Evolutionary conservation across 371 early-diverging fungal species (phyloP), one percentile per base, ranked within the genome.

Genomic region (Mortierella sp.): DNA sequence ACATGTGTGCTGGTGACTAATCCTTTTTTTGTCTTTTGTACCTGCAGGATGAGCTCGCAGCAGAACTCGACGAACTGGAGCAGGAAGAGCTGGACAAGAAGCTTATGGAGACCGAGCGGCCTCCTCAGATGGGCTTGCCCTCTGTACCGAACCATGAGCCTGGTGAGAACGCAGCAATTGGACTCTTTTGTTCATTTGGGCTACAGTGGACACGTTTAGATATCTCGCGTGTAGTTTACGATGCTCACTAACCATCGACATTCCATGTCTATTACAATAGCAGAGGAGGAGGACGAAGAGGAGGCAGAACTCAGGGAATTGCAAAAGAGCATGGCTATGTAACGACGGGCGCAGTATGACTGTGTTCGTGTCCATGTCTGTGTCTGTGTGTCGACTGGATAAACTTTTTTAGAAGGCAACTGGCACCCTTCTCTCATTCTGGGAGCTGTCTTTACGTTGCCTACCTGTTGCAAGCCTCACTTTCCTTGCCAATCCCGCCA

Each of bases 31-130:
- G 12, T 74, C 18, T 51, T 81, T 32, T 76, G 35, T 75, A 14
- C 51, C 54, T 14, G 18, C 83, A 93, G 90, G 98, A 98, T 76
- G 99, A 99, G 83, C 90, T 99, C 72, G 91, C 93, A 63, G 94
- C 92, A 43, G 99, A 99, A 88, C 91, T 99, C 75, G 99, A 98
- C 81, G 94, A 93, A 82, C 90, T 99, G 60, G 99, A 98, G 85
- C 98, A 98, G 91, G 97, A 97, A 86, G 96, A 97, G 78, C 87
- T 98, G 78, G 97, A 98, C 88, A 92, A 91, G 70, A 93, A 96
- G 90, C 93, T 99, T 85, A 89, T 97, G 74, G 95, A 94, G 63
- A 95, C 95, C 10, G 92, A 94, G 75, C 84, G 92, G 43, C 80
- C 82, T 70, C 93, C 94, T 12, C 95, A 93, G 49, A 87, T 94